Evolutionary conservation across 768 basidiomycete species (phyloP), one percentile per base, ranked within the genome.

Genomic region (Hysterangium stoloniferum): DNA sequence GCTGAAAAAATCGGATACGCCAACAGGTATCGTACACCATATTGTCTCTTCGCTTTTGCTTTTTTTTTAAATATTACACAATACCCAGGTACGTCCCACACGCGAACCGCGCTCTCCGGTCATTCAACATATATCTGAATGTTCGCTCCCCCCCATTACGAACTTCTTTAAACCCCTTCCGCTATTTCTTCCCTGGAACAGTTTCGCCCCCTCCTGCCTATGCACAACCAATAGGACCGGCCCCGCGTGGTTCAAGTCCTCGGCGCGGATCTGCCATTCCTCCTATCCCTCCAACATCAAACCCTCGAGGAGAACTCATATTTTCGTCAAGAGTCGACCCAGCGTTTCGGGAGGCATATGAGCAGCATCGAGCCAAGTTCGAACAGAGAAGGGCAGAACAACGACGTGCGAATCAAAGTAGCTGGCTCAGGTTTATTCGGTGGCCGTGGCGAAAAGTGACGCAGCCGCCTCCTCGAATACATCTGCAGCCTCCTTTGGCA

Each of bases 101-200:
- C 58, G 91, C 94, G 6, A 99, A 98, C 66, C 79, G 84, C 40
- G 82, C 93, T 0, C 73, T 99, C 12, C 80, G 95, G 15, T 86
- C 84, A 17, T 85, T 97, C 65, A 99, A 99, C 66, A 94, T 99
- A 83, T 89, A 90, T 61, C 76, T 99, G 58, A 99, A 99, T 69
- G 87, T 95, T 59, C 85, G 93, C 35, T 79, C 81, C 57, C 84
- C 82, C 1, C 79, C 90, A 0, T 68, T 87, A 13, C 74, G 77
- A 28, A 79, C 84, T 58, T 56, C 71, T 65, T 69, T 20, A 70
- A 81, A 76, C 58, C 76, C 77, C 6, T 64, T 83, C 42, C 64
- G 74, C n/a, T 75, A 79, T 66, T 74, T 83, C 65, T 79, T 78
- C 52, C 72, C 74, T 9, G 69, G 57, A 61, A 11, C 54, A 57